phyloP scores from a whole-genome alignment of 169 alveolate genomes.

The Eimeria brunetti region DNA sequence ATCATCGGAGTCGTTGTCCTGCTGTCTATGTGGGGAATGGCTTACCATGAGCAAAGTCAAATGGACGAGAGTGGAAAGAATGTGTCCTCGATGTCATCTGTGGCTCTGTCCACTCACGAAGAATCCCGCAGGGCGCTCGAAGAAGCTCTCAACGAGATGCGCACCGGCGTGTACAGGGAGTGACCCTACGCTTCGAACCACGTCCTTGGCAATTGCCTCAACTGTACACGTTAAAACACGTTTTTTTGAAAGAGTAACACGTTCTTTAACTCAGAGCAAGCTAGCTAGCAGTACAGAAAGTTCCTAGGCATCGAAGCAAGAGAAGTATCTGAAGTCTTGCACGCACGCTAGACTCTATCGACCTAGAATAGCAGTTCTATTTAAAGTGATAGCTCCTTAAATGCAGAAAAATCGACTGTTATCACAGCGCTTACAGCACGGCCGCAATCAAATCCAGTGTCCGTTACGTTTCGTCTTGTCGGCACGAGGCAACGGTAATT shows the following conservation, averaged over 20 bases:
- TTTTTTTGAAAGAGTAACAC: not conserved
- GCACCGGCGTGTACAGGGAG: constrained; percentile 37
- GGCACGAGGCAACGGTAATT: not conserved
- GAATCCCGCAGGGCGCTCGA: constrained; percentile 71
- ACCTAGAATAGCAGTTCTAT: not conserved
- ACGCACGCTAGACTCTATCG: not conserved
- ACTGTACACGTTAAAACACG: not conserved
- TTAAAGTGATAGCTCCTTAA: not conserved
- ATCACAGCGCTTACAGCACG: not conserved
- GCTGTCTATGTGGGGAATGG: constrained; percentile 52
- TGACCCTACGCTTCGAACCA: not conserved
- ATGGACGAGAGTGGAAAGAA: constrained; percentile 67
- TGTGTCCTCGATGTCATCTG: constrained; percentile 61
- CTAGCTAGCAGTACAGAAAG: not conserved
- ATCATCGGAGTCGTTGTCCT: constrained; percentile 13
- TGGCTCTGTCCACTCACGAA: constrained; percentile 56
- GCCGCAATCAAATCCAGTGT: not conserved
- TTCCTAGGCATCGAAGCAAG: not conserved
- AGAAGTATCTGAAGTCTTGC: not conserved
- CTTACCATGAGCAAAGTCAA: constrained; percentile 60
- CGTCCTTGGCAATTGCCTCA: constrained; percentile 16
- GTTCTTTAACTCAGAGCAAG: not conserved
- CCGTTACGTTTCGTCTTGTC: not conserved
- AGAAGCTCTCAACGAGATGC: constrained; percentile 64
- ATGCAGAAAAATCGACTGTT: not conserved